Base-by-base conservation (phyloP, 805 yeast species). In the Starmerella cellae region DNA sequence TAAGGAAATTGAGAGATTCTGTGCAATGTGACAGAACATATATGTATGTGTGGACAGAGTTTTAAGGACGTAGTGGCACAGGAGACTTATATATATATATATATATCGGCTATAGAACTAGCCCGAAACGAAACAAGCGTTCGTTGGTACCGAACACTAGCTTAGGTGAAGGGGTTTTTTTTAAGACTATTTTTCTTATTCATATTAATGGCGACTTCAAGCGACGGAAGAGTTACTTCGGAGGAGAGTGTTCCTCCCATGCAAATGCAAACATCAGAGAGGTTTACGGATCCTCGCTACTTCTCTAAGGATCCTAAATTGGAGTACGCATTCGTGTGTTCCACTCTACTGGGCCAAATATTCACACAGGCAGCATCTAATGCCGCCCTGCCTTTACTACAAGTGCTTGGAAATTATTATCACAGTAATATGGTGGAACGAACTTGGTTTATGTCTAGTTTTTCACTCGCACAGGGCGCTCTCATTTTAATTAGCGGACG, bases 391-490 rank as follows among this genome's bases (percentile, higher is more conserved):
- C 47, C 59, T 38, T 35, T 61, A 37, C 41, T 59, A 39, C 39
- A 52, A n/a, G 53, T 51, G 10, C 59, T 67, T 3, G 62, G 62
- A 3, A 46, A 46, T 13, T 41, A 52, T 26, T 65, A 63, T 32
- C 50, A 52, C 24, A 51, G 58, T 20, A 48, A 47, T 2, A 34
- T 40, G 22, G 46, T 56, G 8, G 52, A 55, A 3, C 65, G 65
- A 6, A 58, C 63, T 38, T 78, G 93, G 91, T 73, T 74, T 54
- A 68, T 75, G 68, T 83, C 85, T 1, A 71, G 82, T 1, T 79
- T 74, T 55, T 74, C 84, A 0, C 59, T 81, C 42, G 76, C 82
- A 0, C 73, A 77, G 4, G 88, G 88, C 9, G 77, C 88, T 0
- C 76, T 80, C 48, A 79, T 81, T 39, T 59, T 81, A 23, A 65